phyloP scores from a whole-genome alignment of 2,329 filamentous ascomycete species.

The Hortaea werneckii region DNA sequence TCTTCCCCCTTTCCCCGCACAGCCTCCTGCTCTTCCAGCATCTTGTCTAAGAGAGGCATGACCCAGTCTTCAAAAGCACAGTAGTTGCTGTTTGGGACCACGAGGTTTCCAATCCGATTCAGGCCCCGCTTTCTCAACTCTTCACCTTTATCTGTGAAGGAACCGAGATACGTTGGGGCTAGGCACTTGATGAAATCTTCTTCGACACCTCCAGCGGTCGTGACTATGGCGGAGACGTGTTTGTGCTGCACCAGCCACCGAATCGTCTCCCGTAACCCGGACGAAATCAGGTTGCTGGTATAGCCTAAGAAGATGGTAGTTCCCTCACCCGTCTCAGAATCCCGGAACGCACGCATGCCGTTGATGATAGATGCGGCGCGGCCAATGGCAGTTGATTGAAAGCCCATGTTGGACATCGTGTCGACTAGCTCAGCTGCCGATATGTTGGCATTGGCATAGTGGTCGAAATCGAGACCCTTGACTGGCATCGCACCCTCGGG shows the following conservation, averaged over 20 bases:
- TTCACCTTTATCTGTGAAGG: slow-evolving; percentile 68
- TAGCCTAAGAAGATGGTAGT: slow-evolving; percentile 97
- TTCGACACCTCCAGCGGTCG: slow-evolving; percentile 88
- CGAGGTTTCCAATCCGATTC: slow-evolving; percentile 90
- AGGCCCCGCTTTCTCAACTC: slow-evolving; percentile 73
- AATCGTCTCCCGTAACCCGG: slow-evolving; percentile 80
- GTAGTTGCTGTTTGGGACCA: slow-evolving; percentile 96
- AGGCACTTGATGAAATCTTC: slow-evolving; percentile 99
- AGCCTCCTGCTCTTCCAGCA: slow-evolving; percentile 88
- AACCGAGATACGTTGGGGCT: slow-evolving; percentile 82
- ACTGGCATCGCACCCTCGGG: slow-evolving; percentile 71
- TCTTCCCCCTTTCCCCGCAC: slow-evolving; percentile 48
- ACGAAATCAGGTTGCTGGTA: slow-evolving; percentile 95
- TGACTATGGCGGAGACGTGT: slow-evolving; percentile 87
- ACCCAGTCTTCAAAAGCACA: slow-evolving; percentile 98
- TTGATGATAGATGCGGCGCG: slow-evolving; percentile 90
- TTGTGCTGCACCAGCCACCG: slow-evolving; percentile 88
- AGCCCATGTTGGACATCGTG: slow-evolving; percentile 78
- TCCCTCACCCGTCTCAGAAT: slow-evolving; percentile 65
- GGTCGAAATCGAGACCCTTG: slow-evolving; percentile 85
- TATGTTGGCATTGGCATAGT: slow-evolving; percentile 61
- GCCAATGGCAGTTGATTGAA: slow-evolving; percentile 69
- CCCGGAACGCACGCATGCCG: slow-evolving; percentile 78
- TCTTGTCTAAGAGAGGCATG: slow-evolving; percentile 83
- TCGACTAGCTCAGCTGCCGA: slow-evolving; percentile 76